Evolutionary conservation across 2,329 filamentous ascomycete species (phyloP).

Genomic region (Arthrobotrys iridis): DNA sequence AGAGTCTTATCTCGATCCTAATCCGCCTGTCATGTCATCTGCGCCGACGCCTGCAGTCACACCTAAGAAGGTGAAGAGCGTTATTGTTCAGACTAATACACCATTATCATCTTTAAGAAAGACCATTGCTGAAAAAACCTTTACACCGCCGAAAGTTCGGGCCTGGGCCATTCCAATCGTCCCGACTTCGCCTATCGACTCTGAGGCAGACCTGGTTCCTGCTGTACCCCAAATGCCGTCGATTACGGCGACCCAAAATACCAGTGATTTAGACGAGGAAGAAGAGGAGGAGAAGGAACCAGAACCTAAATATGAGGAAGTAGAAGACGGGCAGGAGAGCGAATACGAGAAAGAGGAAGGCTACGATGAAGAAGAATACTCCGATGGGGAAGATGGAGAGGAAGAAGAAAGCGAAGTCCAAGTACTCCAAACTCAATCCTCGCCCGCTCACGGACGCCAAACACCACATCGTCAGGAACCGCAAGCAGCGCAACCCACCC

Average conservation of each 20-base stretch:
- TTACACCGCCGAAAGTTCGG: neutral
- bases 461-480: neutral
- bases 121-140: neutral
- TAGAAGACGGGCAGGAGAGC: conserved; percentile 3
- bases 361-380: conserved; percentile 23
- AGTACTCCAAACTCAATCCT: conserved; percentile 25
- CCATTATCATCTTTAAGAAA: neutral
- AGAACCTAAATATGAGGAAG: neutral
- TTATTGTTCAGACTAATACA: neutral
- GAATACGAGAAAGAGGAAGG: neutral
- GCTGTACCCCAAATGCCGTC: neutral
- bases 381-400: neutral
- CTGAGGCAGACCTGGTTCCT: neutral
- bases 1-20: conserved; percentile 8
- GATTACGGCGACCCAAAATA: neutral
- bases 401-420: conserved; percentile 16
- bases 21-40: conserved; percentile 23
- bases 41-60: neutral
- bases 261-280: conserved; percentile 19
- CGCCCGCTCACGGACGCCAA: neutral
- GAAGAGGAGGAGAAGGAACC: neutral
- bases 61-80: neutral
- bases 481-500: neutral
- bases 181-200: neutral
- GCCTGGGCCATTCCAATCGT: neutral